Evolutionary conservation across 2,329 filamentous ascomycete species (phyloP).

Genomic region (Tolypocladium endophyticum): DNA sequence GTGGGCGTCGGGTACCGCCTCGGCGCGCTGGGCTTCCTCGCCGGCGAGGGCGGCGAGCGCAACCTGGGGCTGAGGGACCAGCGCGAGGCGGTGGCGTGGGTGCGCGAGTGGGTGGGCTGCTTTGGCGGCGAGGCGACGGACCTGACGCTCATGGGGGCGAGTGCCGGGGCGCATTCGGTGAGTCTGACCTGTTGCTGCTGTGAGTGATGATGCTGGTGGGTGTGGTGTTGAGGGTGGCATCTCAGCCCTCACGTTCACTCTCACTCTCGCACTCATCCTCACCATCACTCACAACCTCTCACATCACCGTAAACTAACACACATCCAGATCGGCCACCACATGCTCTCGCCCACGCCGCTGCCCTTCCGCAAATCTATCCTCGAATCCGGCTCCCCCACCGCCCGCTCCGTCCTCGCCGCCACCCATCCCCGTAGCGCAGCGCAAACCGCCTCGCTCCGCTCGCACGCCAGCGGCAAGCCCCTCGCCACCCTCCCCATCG

Average conservation of each 20-base stretch:
- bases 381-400: conserved; percentile 47
- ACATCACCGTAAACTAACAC: not conserved
- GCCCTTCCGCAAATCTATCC: conserved; percentile 41
- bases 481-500: conserved; percentile 36
- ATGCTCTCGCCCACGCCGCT: conserved; percentile 39
- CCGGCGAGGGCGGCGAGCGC: conserved; percentile 39
- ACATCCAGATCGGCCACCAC: conserved; percentile 53
- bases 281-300: conserved; percentile 1
- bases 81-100: conserved; percentile 47
- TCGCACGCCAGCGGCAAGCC: not conserved
- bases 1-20: conserved; percentile 55
- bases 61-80: conserved; percentile 59
- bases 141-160: conserved; percentile 51
- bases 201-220: not conserved
- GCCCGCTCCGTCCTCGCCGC: conserved; percentile 42
- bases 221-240: conserved; percentile 5
- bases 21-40: conserved; percentile 59
- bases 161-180: conserved; percentile 53
- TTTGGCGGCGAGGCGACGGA: conserved; percentile 51
- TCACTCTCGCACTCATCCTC: not conserved
- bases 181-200: conserved; percentile 2
- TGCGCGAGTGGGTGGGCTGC: conserved; percentile 44
- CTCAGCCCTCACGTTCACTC: conserved; percentile 1
- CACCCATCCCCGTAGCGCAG: conserved; percentile 44
- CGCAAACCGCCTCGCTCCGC: conserved; percentile 32